phyloP scores from a whole-genome alignment of 805 yeast genomes.

The Yarrowia sp. region DNA sequence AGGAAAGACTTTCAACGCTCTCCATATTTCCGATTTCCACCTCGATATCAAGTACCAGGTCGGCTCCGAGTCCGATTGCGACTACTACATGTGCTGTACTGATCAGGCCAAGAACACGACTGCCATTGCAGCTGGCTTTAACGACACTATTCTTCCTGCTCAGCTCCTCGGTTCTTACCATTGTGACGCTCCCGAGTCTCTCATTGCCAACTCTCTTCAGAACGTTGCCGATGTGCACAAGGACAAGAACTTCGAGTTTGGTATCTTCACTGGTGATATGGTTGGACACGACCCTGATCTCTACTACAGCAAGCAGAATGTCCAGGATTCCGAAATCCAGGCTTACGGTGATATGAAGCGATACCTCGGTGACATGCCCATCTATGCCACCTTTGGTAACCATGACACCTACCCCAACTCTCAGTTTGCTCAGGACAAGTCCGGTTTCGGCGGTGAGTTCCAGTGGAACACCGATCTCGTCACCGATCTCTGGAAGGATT shows the following conservation, averaged over 20 bases:
- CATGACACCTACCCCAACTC: conserved; percentile 74
- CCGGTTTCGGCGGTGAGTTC: conserved; percentile 46
- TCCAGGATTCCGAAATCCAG: conserved; percentile 52
- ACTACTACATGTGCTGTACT: conserved; percentile 61
- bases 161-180: conserved; percentile 57
- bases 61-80: conserved; percentile 46
- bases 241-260: conserved; percentile 51
- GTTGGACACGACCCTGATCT: conserved; percentile 58
- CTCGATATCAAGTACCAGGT: conserved; percentile 50
- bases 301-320: conserved; percentile 48
- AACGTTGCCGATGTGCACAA: conserved; percentile 44
- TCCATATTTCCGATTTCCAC: conserved; percentile 68
- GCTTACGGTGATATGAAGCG: conserved; percentile 53
- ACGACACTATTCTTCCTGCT: conserved; percentile 48
- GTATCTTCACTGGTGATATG: conserved; percentile 70
- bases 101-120: conserved; percentile 7
- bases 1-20: conserved; percentile 52
- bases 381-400: conserved; percentile 64
- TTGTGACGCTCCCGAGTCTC: conserved; percentile 69
- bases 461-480: conserved; percentile 50
- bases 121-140: background rate
- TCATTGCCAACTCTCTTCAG: conserved; percentile 57
- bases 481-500: conserved; percentile 50
- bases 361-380: conserved; percentile 51
- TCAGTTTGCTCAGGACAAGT: conserved; percentile 56